Percentiles rank a stretch among this genome's conserved stretches.
These are phyloP conservation scores for Fusarium sp. DNA, from an alignment of 2,329 filamentous ascomycete genomes.

Conservation along the genomic window DNA sequence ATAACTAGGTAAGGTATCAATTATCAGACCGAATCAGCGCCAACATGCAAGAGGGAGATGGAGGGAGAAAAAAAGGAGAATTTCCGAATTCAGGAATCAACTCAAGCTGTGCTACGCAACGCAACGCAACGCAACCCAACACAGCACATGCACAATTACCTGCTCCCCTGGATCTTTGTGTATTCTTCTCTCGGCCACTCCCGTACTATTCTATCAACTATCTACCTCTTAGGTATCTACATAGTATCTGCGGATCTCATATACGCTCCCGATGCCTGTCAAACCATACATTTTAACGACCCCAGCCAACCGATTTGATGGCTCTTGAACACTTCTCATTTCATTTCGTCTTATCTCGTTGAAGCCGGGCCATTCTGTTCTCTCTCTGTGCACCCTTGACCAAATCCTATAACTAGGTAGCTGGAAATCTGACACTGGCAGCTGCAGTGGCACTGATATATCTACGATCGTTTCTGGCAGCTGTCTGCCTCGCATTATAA, in stretches of 20 bases:
- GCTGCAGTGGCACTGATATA: neutral
- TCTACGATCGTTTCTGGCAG: neutral
- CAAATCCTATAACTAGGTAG: neutral
- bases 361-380: neutral
- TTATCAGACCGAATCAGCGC: constrained; percentile 4
- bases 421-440: constrained; percentile 23
- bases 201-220: constrained; percentile 34
- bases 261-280: constrained; percentile 30
- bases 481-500: neutral
- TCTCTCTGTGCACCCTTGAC: constrained; percentile 19
- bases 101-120: constrained; percentile 40
- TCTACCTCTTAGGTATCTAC: neutral
- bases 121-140: constrained; percentile 8
- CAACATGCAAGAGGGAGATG: constrained; percentile 5
- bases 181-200: constrained; percentile 39
- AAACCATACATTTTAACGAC: neutral
- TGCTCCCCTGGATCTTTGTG: constrained; percentile 33
- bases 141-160: constrained; percentile 19
- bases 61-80: constrained; percentile 3
- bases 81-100: constrained; percentile 37
- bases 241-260: constrained; percentile 5
- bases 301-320: constrained; percentile 12
- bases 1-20: no score
- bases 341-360: neutral
- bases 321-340: constrained; percentile 3